Evolutionary conservation across 345 rosid species (phyloP), one percentile per base, ranked within the genome.

Genomic region (Populus alba): DNA sequence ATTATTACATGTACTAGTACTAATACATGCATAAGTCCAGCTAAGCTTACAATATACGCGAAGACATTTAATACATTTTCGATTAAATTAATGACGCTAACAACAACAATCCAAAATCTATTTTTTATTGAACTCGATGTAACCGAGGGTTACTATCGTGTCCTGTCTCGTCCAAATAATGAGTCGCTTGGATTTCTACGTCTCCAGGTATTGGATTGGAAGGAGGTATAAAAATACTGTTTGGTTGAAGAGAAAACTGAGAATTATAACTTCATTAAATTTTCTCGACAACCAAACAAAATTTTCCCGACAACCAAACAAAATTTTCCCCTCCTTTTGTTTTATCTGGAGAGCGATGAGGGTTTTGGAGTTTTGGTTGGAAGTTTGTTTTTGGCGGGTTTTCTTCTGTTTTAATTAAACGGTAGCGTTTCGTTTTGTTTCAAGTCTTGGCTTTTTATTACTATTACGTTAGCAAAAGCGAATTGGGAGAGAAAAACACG

Each of bases 141-240:
- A 3, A 4, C 45, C 87, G 27, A 85, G 70, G 89, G 17, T 55
- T 6, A 8, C 0, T 20, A 27, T 63, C 22, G 71, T 62, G 79
- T 77, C 77, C n/a, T 43, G 16, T 47, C 20, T 65, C 45, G 25
- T 20, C 38, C 39, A 31, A 4, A 33, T 41, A 37, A 63, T 49
- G 72, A 59, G 15, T 27, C 0, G 7, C 86, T 57, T 87, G 35
- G 87, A n/a, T 5, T 25, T 45, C 74, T 70, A 67, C 87, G 81
- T 77, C 83, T 15, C 33, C 22, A 37, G 51, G 55, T 35, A 66
- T 62, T 27, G 72, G 27, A 71, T 49, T 43, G 13, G 47, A 61
- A 70, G 4, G 47, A 18, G 7, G 35, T 27, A 39, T 43, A 38
- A 8, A 7, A 41, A 39, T 76, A 9, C 45, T 71, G 63, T 13